Evolutionary conservation across 306 rosid genomes (phyloP).

Genomic region (Acmispon strigosus): DNA sequence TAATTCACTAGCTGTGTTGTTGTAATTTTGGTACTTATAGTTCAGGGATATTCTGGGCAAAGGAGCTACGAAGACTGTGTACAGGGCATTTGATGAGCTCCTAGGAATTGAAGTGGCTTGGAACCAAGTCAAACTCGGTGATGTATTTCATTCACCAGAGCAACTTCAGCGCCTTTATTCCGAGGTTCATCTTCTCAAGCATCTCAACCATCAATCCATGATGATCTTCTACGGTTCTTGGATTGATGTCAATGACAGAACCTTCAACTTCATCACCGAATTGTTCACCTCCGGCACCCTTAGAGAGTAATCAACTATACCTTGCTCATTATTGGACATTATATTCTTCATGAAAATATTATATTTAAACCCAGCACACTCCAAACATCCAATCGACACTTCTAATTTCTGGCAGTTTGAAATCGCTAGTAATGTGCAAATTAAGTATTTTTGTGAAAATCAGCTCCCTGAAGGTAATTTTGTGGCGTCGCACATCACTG

Average conservation of each 20-base stretch:
- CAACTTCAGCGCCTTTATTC: slow-evolving; percentile 74
- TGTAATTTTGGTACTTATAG: slow-evolving; percentile 30
- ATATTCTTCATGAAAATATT: too few relatives aligned
- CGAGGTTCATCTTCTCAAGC: slow-evolving; percentile 88
- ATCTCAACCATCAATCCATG: slow-evolving; percentile 67
- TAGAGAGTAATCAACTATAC: slow-evolving; percentile 44
- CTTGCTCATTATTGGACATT: too few relatives aligned
- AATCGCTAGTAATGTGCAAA: too few relatives aligned
- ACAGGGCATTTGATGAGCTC: slow-evolving; percentile 68
- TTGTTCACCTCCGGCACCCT: slow-evolving; percentile 92
- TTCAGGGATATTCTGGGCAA: slow-evolving; percentile 68
- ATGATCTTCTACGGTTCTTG: slow-evolving; percentile 66
- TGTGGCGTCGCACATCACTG: too few relatives aligned
- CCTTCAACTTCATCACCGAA: slow-evolving; percentile 92
- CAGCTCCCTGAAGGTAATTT: too few relatives aligned
- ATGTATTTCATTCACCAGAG: slow-evolving; percentile 62
- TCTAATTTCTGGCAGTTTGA: too few relatives aligned
- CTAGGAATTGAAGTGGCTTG: slow-evolving; percentile 89
- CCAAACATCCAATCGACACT: too few relatives aligned
- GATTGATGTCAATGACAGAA: slow-evolving; percentile 52
- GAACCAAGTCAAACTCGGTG: slow-evolving; percentile 78
- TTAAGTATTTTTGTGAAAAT: too few relatives aligned
- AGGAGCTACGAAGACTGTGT: slow-evolving; percentile 88
- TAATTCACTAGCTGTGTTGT: not conserved
- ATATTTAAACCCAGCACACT: too few relatives aligned